Base-by-base conservation (phyloP, 176 grass and related monocot species). In the Aegilops longissima region DNA sequence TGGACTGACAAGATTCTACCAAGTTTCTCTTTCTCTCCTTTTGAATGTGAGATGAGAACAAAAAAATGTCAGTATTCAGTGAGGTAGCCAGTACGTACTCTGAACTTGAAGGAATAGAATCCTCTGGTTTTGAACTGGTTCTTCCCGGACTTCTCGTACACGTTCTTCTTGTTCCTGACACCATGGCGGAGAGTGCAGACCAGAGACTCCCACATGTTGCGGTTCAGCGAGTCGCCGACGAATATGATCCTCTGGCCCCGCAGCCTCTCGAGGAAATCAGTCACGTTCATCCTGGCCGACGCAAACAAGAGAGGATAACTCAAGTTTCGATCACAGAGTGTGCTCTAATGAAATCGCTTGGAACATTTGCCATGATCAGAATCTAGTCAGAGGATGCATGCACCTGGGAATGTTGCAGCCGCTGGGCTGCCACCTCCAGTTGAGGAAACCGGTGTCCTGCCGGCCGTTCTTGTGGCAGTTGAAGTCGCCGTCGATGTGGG, bases 141-240 rank as follows among this genome's bases (percentile, higher is more conserved):
- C 89, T 82, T 94, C 76, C 90, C 96, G 17, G 94, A 96, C 21
- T 75, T 89, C 70, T 96, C 94, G 29, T 90, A 90, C 77, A 93
- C 90, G 49, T 68, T 93, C 64, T 86, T 88, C 83, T 96, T 96
- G 76, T 96, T 63, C 61, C 70, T 82, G 68, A 99, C 85, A 4
- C 83, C 90, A 31, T 94, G 88, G 38, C 85, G 97, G 34, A 96
- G 93, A 82, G 80, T 91, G 78, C 97, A 99, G 29, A 96, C 94
- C 62, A 99, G 86, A 23, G 97, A 96, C 87, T 99, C 97, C 97
- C 97, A 96, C 97, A 99, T 96, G 91, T 98, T 98, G 40, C 96
- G 84, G 58, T 92, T 94, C 39, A 98, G 86, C 21, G 96, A 98
- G 73, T 98, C 97, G 36, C 94, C 97, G 36, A 91, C 97, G 81